phyloP scores from a whole-genome alignment of 768 basidiomycete genomes.

The Amanita pseudoporphyria region DNA sequence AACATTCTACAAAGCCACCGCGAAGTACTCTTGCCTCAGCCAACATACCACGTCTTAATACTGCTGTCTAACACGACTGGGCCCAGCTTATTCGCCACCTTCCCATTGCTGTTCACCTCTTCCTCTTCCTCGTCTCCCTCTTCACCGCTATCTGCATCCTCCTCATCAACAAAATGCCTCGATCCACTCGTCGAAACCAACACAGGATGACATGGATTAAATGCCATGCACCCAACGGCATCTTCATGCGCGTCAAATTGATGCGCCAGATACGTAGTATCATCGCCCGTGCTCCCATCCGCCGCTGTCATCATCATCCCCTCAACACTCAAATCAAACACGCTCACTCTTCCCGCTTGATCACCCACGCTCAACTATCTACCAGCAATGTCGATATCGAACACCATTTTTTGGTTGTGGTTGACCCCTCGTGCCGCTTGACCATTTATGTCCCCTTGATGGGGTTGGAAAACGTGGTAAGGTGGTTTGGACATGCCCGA shows the following conservation, averaged over 20 bases:
- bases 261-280: slow-evolving; percentile 18
- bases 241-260: slow-evolving; percentile 57
- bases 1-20: too few relatives aligned
- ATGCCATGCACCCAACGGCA: slow-evolving; percentile 60
- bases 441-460: slow-evolving; percentile 37
- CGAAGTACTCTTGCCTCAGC: too few relatives aligned
- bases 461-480: slow-evolving; percentile 25
- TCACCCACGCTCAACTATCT: slow-evolving; percentile 56
- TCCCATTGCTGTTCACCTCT: neutral
- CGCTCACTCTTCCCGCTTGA: slow-evolving; percentile 54
- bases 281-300: neutral
- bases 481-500: slow-evolving; percentile 23
- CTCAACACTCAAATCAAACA: slow-evolving; percentile 33
- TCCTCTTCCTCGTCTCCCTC: neutral
- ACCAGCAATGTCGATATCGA: slow-evolving; percentile 68
- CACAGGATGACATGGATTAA: slow-evolving; percentile 54
- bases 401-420: slow-evolving; percentile 52
- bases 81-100: slow-evolving; percentile 8
- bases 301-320: neutral
- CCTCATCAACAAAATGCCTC: slow-evolving; percentile 43
- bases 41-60: slow-evolving; percentile 21
- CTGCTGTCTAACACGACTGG: slow-evolving; percentile 24
- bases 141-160: slow-evolving; percentile 13
- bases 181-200: slow-evolving; percentile 71
- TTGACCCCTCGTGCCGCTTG: neutral